Conservation (phyloP, 331 rosid genomes). For the Spiraea crenata region DNA sequence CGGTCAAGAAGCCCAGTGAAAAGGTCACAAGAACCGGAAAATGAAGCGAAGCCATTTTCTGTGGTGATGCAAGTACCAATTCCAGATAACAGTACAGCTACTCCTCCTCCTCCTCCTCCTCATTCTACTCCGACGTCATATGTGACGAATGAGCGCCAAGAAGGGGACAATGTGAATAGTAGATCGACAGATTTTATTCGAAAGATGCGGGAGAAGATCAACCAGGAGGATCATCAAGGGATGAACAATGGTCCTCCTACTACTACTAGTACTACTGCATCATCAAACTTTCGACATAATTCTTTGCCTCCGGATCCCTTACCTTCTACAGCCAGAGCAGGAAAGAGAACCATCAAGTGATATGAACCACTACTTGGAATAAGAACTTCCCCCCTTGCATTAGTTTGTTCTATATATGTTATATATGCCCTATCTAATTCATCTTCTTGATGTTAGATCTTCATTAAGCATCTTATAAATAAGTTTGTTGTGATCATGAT, state of each 20-base stretch:
- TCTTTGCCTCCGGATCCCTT: neutral
- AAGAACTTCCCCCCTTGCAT: no score
- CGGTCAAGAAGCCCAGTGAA: neutral
- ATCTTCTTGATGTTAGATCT: no score
- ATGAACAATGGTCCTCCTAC: neutral
- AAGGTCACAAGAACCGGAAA: conserved; percentile 2
- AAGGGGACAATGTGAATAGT: conserved; percentile 14
- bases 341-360: no score
- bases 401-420: no score
- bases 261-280: neutral
- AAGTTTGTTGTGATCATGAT: no score
- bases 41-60: conserved; percentile 11
- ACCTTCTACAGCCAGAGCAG: no score
- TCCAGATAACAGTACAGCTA: neutral
- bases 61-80: conserved; percentile 12
- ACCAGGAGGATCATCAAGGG: neutral
- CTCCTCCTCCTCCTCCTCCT: no score
- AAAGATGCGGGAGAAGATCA: conserved; percentile 21
- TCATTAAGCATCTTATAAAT: no score
- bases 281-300: neutral
- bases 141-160: neutral
- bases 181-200: conserved; percentile 28
- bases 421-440: no score
- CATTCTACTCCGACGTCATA: neutral
- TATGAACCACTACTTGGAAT: no score